Base-by-base conservation (phyloP, 108 stramenopile genomes). In the Skeletonema marinoi region DNA sequence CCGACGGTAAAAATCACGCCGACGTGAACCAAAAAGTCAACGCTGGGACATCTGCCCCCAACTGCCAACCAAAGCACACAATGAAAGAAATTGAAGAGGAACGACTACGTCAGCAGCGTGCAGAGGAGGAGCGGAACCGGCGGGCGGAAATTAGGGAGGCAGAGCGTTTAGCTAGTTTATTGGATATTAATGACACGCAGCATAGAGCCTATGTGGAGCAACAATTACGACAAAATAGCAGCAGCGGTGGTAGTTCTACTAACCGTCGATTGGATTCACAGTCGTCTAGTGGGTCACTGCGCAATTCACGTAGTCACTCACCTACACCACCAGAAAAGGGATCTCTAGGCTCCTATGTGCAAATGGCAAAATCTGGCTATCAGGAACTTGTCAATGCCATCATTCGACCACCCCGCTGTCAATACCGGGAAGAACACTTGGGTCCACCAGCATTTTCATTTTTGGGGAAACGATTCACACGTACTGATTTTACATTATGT, bases 401-500 rank as follows among this genome's bases (percentile, higher is more conserved):
- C 63, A 93, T 96, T 30, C 85, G 95, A 17, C 80, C 80, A 25
- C 80, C 80, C 33, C 80, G 80, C 4, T 74, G 74, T 29, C 70
- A 76, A 25, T 81, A 81, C 44, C 69, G 75, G 0, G 91, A 90
- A 84, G 94, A 95, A 84, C 81, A 88, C 29, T 66, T 95, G 60
- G 94, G 92, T 14, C 94, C 92, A 25, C 92, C 92, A 13, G 91
- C 94, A 3, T 95, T 95, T 77, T 85, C 87, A 10, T 95, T 95
- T 75, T 88, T 92, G 32, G 89, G 90, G 59, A 90, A 90, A 66
- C 73, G 94, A 62, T 99, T 98, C 85, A 93, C 88, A 30, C 88
- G 99, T 25, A 92, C 90, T 31, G 99, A 99, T 67, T 98, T 98
- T 68, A 87, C 88, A 14, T 76, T 99, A n/a, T 73, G 76, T 25